These are phyloP conservation scores for Diplodia sapinea DNA, from an alignment of 2,329 filamentous ascomycete genomes.

Conservation along the genomic window DNA sequence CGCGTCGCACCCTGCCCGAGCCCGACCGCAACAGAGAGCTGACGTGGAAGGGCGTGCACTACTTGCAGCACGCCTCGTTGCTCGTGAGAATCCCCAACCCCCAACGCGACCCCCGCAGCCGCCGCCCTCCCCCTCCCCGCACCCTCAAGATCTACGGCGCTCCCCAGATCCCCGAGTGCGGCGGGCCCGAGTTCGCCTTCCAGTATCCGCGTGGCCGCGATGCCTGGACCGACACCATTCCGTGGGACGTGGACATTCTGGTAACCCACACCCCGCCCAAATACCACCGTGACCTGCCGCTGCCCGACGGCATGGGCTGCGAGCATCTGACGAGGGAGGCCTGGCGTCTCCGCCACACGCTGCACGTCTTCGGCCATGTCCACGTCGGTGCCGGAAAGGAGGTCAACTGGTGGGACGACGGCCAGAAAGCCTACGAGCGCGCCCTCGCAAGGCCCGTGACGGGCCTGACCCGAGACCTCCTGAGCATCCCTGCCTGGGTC, in stretches of 20 bases:
- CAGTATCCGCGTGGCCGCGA: slow-evolving; percentile 71
- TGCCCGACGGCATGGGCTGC: slow-evolving; percentile 70
- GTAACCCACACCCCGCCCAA: slow-evolving; percentile 82
- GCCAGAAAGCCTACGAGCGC: slow-evolving; percentile 74
- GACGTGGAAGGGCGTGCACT: slow-evolving; percentile 72
- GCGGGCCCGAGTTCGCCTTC: slow-evolving; percentile 75
- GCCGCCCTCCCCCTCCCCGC: slow-evolving; percentile 50
- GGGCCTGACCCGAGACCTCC: slow-evolving; percentile 46
- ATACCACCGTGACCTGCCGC: slow-evolving; percentile 68
- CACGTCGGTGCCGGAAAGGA: slow-evolving; percentile 77
- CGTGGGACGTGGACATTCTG: slow-evolving; percentile 75
- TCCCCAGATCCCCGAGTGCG: slow-evolving; percentile 78
- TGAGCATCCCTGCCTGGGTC: slow-evolving; percentile 55
- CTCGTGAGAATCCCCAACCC: slow-evolving; percentile 63
- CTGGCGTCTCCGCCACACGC: slow-evolving; percentile 70
- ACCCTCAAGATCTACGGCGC: slow-evolving; percentile 77
- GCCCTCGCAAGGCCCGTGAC: slow-evolving; percentile 54
- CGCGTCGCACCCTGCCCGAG: slow-evolving; percentile 56
- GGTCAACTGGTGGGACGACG: slow-evolving; percentile 74
- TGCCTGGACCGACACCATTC: slow-evolving; percentile 75
- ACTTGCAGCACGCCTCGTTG: slow-evolving; percentile 73
- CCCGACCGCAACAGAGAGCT: slow-evolving; percentile 63
- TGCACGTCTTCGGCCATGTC: slow-evolving; percentile 87
- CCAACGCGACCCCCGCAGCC: slow-evolving; percentile 35
- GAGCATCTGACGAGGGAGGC: slow-evolving; percentile 72